These are phyloP conservation scores for Tolypocladium paradoxum DNA, from an alignment of 2,329 filamentous ascomycete genomes.

Conservation along the genomic window DNA sequence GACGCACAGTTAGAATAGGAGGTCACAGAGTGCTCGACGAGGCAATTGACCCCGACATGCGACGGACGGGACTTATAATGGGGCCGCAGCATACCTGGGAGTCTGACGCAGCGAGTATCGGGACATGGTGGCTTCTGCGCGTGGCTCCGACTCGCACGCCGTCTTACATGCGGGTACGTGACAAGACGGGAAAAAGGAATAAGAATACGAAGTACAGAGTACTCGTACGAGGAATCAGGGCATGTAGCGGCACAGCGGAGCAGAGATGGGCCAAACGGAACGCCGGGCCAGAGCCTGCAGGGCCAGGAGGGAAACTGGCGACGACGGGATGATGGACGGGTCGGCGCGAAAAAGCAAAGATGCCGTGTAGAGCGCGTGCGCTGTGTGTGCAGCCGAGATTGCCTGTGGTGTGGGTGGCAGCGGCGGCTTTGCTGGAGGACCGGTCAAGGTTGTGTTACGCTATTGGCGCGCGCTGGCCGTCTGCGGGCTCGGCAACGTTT, in stretches of 20 bases:
- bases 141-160: background rate
- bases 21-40: too few relatives aligned
- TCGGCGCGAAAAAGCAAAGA: background rate
- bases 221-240: background rate
- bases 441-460: constrained; percentile 6
- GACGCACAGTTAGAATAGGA: constrained; percentile 1
- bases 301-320: background rate
- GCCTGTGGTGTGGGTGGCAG: too few relatives aligned
- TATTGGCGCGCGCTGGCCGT: constrained; percentile 5
- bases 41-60: background rate
- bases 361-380: background rate
- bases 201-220: too few relatives aligned
- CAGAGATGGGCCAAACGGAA: background rate
- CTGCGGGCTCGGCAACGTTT: background rate
- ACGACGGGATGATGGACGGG: background rate
- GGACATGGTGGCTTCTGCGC: constrained; percentile 9
- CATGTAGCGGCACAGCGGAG: background rate
- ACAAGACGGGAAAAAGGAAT: background rate
- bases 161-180: background rate
- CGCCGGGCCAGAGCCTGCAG: background rate
- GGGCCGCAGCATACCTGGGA: constrained; percentile 13
- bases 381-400: background rate
- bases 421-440: too few relatives aligned
- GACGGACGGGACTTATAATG: background rate
- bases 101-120: constrained; percentile 20